phyloP scores from a whole-genome alignment of 208 protist species.

The Trypanosoma lewisi region DNA sequence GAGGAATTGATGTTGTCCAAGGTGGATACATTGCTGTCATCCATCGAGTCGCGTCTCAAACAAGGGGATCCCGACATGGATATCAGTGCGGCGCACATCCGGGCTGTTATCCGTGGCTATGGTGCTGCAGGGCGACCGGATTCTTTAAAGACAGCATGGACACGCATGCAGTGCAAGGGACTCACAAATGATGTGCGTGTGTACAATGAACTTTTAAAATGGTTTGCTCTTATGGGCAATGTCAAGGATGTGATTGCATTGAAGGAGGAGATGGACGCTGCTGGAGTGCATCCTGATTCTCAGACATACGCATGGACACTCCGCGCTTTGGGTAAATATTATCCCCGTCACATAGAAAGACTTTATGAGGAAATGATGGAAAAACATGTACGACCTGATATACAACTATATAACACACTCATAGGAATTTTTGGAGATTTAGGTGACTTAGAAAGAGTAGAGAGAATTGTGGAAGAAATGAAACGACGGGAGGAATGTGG shows the following conservation, averaged over 20 bases:
- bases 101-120: conserved; percentile 84
- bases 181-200: conserved; percentile 78
- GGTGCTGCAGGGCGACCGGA: conserved; percentile 76
- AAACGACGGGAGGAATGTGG: conserved; percentile 67
- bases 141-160: conserved; percentile 74
- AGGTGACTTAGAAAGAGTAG: conserved; percentile 44
- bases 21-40: conserved; percentile 84
- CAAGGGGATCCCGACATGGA: conserved; percentile 84
- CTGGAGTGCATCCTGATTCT: conserved; percentile 54
- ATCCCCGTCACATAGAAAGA: conserved; percentile 74
- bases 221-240: conserved; percentile 85
- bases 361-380: conserved; percentile 65
- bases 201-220: conserved; percentile 89
- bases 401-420: conserved; percentile 78
- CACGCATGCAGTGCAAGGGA: conserved; percentile 55
- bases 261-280: conserved; percentile 39
- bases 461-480: conserved; percentile 58
- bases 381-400: conserved; percentile 58
- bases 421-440: conserved; percentile 84
- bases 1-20: conserved; percentile 89
- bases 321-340: conserved; percentile 77
- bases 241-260: conserved; percentile 79
- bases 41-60: conserved; percentile 81
- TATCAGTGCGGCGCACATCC: conserved; percentile 79
- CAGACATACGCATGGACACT: conserved; percentile 82